Base-by-base conservation (phyloP, 2,329 filamentous ascomycete genomes). In the Colletotrichum euphorbiae region DNA sequence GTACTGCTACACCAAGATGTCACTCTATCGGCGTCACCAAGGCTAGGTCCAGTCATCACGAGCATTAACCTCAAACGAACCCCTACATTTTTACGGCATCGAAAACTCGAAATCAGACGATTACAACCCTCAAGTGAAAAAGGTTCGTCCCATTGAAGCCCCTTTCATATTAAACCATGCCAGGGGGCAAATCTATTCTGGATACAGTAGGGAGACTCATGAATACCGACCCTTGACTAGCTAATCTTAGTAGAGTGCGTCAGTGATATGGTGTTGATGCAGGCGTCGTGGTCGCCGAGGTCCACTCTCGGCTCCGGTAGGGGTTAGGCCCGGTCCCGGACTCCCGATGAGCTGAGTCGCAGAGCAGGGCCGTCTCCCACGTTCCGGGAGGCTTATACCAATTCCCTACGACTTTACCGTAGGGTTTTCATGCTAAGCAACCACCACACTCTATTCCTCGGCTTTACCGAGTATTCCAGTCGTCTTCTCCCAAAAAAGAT, bases 401-500 rank as follows among this genome's bases (percentile, higher is more conserved):
- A 28, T 42, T 24, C 40, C 24, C 45, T 33, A 58, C 40, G 17
- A 46, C 31, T 21, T n/a, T 58, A 3, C 28, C 55, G 55, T 58
- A 33, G 42, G 24, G 19, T 33, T 24, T 58, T 33, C 28, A 46
- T 46, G 42, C 42, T 58, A 45, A 33, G 55, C 40, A 36, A 33
- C 42, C 24, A 58, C 55, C 42, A 36, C 28, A 58, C 55, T 58
- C 55, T 58, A 58, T 46, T 45, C n/a, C 42, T 58, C n/a, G 38
- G 28, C 6, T 21, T 19, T 36, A 12, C 0, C 21, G n/a, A 51
- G 43, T 31, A 46, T 40, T 33, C 31, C 31, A 33, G 6, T 31
- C 31, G 12, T 54, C 31, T 54, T 12, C 3, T n/a, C 31, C n/a
- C 17, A 28, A 19, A 52, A 54, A 11, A 51, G n/a, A 12, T 21